Evolutionary conservation across 164 flowering plant species (phyloP).

Genomic region (Chloranthus sessilifolius): DNA sequence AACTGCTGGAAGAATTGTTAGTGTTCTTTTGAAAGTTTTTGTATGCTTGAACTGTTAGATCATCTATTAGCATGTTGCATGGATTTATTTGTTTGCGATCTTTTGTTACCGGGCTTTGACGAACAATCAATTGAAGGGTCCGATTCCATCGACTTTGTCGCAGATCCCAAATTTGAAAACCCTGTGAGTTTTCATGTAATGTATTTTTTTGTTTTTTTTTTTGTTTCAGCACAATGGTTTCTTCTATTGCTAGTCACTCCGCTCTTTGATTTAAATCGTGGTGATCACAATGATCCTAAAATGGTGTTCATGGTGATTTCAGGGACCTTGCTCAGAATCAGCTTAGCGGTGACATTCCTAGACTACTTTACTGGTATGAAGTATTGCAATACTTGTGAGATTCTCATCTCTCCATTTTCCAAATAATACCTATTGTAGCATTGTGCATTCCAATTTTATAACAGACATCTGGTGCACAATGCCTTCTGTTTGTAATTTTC

Average conservation of each 20-base stretch:
- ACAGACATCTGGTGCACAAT: too few species aligned
- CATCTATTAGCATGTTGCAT: too few species aligned
- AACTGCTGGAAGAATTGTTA: constrained; percentile 71
- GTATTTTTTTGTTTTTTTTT: too few species aligned
- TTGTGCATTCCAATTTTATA: too few species aligned
- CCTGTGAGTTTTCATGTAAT: constrained; percentile 54
- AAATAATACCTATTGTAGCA: too few species aligned
- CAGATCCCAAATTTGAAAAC: constrained; percentile 85
- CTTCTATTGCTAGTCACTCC: neutral
- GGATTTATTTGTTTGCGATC: too few species aligned
- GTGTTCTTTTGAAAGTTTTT: too few species aligned
- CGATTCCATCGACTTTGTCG: constrained; percentile 85
- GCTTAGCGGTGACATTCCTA: constrained; percentile 81
- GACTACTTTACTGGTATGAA: constrained; percentile 91
- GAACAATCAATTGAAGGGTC: constrained; percentile 80
- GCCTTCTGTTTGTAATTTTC: too few species aligned
- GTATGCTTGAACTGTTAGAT: too few species aligned
- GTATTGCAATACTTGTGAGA: constrained; percentile 86
- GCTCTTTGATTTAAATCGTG: too few species aligned
- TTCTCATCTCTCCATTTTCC: neutral
- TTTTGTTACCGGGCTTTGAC: constrained; percentile 51
- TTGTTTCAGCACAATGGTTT: neutral
- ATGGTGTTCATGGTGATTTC: too few species aligned
- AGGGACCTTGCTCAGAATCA: constrained; percentile 92
- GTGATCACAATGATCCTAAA: too few species aligned